Conservation (phyloP, 768 basidiomycete species). For the Suillus variegatus region DNA sequence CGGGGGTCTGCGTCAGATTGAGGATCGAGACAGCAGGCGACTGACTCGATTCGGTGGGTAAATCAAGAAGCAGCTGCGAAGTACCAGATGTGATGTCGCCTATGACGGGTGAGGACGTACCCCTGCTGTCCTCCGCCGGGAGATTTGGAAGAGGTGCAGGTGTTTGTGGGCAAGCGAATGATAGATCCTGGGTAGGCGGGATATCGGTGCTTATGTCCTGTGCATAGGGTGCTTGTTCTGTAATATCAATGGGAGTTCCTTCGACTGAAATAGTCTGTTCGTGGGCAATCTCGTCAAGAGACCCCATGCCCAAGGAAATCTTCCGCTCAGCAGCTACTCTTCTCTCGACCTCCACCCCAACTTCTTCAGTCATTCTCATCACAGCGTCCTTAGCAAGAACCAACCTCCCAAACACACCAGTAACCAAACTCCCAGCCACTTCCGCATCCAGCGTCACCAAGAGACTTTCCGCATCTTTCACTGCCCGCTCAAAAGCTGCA, state of each 20-base stretch:
- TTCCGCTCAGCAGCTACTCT: constrained; percentile 38
- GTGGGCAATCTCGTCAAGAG: background rate
- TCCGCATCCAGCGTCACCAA: constrained; percentile 37
- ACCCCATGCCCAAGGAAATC: background rate
- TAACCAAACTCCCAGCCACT: constrained; percentile 20
- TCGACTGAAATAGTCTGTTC: background rate
- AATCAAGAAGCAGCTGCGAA: background rate
- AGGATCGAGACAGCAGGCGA: background rate
- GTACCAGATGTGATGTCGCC: background rate
- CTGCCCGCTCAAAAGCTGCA: constrained; percentile 31
- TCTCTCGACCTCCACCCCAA: constrained; percentile 55
- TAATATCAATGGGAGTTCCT: background rate
- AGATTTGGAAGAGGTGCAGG: background rate
- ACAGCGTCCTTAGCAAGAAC: constrained; percentile 51
- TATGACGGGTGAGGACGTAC: background rate
- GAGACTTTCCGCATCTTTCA: constrained; percentile 38
- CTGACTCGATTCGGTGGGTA: background rate
- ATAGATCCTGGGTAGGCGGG: background rate
- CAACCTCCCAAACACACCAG: constrained; percentile 56
- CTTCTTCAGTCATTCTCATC: constrained; percentile 53
- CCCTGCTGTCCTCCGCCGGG: background rate
- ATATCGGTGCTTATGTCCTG: background rate
- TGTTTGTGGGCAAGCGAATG: background rate
- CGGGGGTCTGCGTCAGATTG: background rate
- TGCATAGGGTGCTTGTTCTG: background rate